A percentile compares a stretch with the other conserved stretches of the same genome.
Evolutionary conservation across 495 filamentous ascomycete genomes (phyloP).

Genomic region (Aspergillus baeticus): DNA sequence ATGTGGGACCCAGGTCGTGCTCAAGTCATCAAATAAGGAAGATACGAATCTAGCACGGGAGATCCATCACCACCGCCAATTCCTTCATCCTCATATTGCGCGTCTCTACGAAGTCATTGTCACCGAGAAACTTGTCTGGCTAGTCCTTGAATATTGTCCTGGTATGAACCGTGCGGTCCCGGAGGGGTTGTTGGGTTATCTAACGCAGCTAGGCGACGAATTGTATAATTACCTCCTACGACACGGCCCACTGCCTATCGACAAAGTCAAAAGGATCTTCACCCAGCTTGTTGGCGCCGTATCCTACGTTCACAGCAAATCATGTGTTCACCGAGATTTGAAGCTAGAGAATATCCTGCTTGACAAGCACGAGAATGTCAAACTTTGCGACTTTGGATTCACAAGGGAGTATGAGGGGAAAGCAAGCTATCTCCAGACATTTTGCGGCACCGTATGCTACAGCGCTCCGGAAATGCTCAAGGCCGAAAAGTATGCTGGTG

Average conservation of each 20-base stretch:
- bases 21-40: conserved; percentile 95
- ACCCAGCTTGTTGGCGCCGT: conserved; percentile 95
- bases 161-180: conserved; percentile 51
- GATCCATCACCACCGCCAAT: conserved; percentile 97
- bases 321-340: conserved; percentile 93
- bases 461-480: conserved; percentile 98
- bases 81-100: conserved; percentile 96
- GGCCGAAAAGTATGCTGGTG: conserved; percentile 95
- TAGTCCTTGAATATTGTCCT: conserved; percentile 95
- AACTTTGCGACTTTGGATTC: conserved; percentile 98
- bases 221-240: conserved; percentile 92
- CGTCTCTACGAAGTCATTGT: conserved; percentile 97
- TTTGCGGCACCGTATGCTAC: conserved; percentile 97
- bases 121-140: conserved; percentile 91
- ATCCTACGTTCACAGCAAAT: conserved; percentile 90
- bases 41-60: conserved; percentile 94
- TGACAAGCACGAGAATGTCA: conserved; percentile 96
- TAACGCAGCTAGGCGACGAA: conserved; percentile 72
- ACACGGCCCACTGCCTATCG: conserved; percentile 77
- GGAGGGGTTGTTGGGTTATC: background rate
- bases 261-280: conserved; percentile 94
- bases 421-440: conserved; percentile 92
- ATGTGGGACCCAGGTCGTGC: conserved; percentile 68
- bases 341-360: conserved; percentile 97
- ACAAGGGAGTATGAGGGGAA: conserved; percentile 96